Conservation (phyloP, 106 monocot genomes). For the Xerophyta viscosa region DNA sequence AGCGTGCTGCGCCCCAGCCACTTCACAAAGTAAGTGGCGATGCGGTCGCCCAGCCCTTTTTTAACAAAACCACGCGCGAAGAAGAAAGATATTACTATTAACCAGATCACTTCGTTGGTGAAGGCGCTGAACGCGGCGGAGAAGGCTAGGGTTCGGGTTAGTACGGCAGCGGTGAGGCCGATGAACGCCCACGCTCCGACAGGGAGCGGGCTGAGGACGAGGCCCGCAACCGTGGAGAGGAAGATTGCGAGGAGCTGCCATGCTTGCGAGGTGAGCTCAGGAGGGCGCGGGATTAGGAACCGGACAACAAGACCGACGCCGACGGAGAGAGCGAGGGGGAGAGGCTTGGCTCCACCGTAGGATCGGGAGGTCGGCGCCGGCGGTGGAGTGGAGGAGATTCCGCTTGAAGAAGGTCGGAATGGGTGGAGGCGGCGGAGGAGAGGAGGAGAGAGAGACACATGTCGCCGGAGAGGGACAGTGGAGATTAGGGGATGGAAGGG, state of each 20-base stretch:
- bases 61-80: slow-evolving; percentile 95
- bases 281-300: slow-evolving; percentile 66
- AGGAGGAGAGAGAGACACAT: no score
- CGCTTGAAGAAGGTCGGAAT: no score
- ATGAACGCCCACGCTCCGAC: slow-evolving; percentile 94
- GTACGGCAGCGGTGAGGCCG: slow-evolving; percentile 49
- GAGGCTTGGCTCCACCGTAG: no score
- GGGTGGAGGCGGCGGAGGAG: no score
- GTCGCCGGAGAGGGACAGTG: no score
- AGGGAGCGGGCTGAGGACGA: slow-evolving; percentile 76
- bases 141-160: slow-evolving; percentile 67
- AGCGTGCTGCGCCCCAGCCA: slow-evolving; percentile 88
- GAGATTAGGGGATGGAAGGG: no score
- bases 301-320: slow-evolving; percentile 64
- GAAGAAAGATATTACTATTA: slow-evolving; percentile 96
- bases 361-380: no score
- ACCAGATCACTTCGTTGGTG: slow-evolving; percentile 90
- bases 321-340: background rate
- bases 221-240: slow-evolving; percentile 78
- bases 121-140: slow-evolving; percentile 69
- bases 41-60: slow-evolving; percentile 80
- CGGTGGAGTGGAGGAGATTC: no score
- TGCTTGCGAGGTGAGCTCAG: slow-evolving; percentile 59
- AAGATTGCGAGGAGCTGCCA: slow-evolving; percentile 95
- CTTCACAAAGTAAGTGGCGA: slow-evolving; percentile 87